Percentiles rank a stretch among this genome's conserved stretches.
Conservation (phyloP, 1,284 basidiomycete species). For the Tremellales sp. region DNA sequence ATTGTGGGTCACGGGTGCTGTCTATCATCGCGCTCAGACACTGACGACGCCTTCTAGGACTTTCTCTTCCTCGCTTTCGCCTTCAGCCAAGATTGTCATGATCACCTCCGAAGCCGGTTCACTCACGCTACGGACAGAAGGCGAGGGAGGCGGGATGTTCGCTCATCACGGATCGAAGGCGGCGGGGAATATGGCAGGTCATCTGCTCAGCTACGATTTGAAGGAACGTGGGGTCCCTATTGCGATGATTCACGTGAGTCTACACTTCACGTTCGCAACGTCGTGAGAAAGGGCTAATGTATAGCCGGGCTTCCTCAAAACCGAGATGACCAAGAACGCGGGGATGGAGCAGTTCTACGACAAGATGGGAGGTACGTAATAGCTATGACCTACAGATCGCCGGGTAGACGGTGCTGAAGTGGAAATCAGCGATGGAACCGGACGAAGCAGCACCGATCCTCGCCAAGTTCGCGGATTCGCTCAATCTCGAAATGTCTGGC, state of each 20-base stretch:
- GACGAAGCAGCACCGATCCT: constrained; percentile 50
- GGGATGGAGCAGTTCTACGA: constrained; percentile 53
- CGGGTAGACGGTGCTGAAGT: not conserved
- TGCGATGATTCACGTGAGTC: constrained; percentile 52
- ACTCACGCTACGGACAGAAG: constrained; percentile 50
- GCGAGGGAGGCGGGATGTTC: constrained; percentile 54
- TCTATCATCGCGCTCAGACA: not conserved
- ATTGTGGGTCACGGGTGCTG: constrained; percentile 12
- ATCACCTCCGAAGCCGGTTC: constrained; percentile 54
- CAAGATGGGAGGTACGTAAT: constrained; percentile 50
- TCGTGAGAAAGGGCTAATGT: not conserved
- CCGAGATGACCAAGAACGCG: constrained; percentile 53
- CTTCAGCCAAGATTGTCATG: constrained; percentile 48
- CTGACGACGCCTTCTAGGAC: constrained; percentile 8
- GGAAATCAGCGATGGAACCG: constrained; percentile 49
- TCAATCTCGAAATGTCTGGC: constrained; percentile 48
- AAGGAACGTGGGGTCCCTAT: constrained; percentile 49
- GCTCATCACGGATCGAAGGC: constrained; percentile 55
- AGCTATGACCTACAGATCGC: not conserved
- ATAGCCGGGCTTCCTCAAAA: constrained; percentile 44
- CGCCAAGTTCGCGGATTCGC: constrained; percentile 47
- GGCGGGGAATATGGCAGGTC: constrained; percentile 54
- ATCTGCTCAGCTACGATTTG: constrained; percentile 51
- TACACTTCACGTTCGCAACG: not conserved
- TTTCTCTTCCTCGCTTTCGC: constrained; percentile 21